phyloP scores from a whole-genome alignment of 2,329 filamentous ascomycete species.

The Aspergillus calidoustus region DNA sequence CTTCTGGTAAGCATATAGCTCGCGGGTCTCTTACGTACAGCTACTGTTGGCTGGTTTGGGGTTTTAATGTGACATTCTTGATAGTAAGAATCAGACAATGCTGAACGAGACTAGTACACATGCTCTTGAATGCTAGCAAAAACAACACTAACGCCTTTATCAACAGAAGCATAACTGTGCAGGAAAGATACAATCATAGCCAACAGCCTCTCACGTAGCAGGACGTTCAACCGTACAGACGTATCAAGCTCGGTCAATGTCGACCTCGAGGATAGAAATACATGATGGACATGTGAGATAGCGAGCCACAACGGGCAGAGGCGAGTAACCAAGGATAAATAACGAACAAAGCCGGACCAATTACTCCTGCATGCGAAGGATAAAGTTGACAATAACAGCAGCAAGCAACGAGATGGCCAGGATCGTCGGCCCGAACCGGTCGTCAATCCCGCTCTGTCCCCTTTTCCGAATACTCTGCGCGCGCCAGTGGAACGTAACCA shows the following conservation, averaged over 20 bases:
- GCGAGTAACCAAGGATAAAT: constrained; percentile 1
- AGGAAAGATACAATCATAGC: constrained; percentile 1
- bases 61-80: constrained; percentile 3
- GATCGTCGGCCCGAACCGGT: constrained; percentile 90
- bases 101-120: constrained; percentile 3
- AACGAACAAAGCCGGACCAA: background rate
- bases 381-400: constrained; percentile 95
- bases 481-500: constrained; percentile 96
- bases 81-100: background rate
- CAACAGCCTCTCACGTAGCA: background rate
- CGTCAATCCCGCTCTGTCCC: constrained; percentile 94
- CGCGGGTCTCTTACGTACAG: background rate
- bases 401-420: constrained; percentile 82
- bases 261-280: constrained; percentile 10
- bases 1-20: constrained; percentile 5
- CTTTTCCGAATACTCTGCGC: constrained; percentile 89
- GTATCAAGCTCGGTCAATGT: background rate
- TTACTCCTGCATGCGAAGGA: constrained; percentile 62
- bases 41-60: background rate
- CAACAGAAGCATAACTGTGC: constrained; percentile 5
- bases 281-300: background rate
- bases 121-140: constrained; percentile 7
- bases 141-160: constrained; percentile 11
- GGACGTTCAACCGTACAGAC: background rate
- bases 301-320: background rate